These are phyloP conservation scores for Melampsora americana DNA, from an alignment of 1,284 basidiomycete genomes.

Conservation along the genomic window DNA sequence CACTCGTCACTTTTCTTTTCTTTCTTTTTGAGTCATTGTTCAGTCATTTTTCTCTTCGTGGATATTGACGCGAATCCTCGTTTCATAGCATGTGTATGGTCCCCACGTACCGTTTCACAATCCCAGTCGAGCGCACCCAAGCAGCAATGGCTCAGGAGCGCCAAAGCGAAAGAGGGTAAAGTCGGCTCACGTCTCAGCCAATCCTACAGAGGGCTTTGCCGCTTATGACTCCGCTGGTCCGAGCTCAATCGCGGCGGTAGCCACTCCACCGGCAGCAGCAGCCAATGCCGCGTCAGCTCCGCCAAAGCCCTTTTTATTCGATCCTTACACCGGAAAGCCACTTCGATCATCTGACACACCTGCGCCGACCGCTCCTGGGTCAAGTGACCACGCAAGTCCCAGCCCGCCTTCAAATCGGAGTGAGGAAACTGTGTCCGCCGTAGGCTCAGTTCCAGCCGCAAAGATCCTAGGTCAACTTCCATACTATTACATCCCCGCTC, in stretches of 20 bases:
- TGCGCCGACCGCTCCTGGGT: not conserved
- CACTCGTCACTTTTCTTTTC: not conserved
- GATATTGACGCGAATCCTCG: not conserved
- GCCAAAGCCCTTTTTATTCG: slow-evolving; percentile 33
- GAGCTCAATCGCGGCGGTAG: not conserved
- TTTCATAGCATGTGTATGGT: slow-evolving; percentile 19
- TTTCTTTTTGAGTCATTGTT: not conserved
- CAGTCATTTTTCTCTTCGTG: too few species aligned
- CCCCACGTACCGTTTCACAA: slow-evolving; percentile 9
- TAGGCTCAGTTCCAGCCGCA: not conserved
- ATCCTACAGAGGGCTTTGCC: too few species aligned
- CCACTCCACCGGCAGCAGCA: slow-evolving; percentile 20
- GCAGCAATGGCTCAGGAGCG: too few species aligned
- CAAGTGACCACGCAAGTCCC: not conserved
- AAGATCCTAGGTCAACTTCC: not conserved
- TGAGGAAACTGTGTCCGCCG: not conserved
- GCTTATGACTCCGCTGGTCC: too few species aligned
- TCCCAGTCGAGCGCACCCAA: too few species aligned
- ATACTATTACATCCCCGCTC: not conserved
- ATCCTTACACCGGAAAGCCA: slow-evolving; percentile 33
- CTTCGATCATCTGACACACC: slow-evolving; percentile 8
- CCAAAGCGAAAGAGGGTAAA: too few species aligned
- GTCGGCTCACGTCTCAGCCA: too few species aligned
- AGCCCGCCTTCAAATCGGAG: slow-evolving; percentile 22
- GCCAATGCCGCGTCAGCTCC: not conserved